phyloP scores from a whole-genome alignment of 2,329 filamentous ascomycete species.

The Trichoderma sp. region DNA sequence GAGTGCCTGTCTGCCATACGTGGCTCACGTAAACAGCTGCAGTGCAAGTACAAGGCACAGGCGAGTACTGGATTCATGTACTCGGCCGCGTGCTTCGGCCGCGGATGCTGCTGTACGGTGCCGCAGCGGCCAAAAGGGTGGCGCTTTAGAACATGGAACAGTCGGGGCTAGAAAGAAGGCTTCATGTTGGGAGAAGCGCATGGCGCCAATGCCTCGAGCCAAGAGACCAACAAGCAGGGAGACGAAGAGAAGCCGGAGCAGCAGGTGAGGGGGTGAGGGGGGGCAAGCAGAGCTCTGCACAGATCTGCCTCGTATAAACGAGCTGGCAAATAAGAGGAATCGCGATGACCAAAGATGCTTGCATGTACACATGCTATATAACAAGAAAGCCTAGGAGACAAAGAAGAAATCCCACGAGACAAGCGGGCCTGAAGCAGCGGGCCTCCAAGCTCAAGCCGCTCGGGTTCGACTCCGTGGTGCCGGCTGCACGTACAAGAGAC shows the following conservation, averaged over 20 bases:
- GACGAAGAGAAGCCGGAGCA: neutral
- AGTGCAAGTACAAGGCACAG: neutral
- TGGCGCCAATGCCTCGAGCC: neutral
- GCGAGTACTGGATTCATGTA: neutral
- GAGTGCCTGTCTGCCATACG: neutral
- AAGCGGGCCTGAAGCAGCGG: neutral
- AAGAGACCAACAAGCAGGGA: neutral
- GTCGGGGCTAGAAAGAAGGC: neutral
- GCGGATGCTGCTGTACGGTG: neutral
- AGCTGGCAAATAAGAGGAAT: neutral
- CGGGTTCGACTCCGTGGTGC: slow-evolving; percentile 26
- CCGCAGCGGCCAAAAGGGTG: neutral
- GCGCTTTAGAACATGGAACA: neutral
- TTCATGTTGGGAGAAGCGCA: neutral
- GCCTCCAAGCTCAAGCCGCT: slow-evolving; percentile 8
- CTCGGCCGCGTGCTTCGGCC: neutral
- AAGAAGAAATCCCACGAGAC: neutral
- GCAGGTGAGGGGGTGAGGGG: neutral
- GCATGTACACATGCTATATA: neutral
- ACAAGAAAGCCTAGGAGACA: neutral
- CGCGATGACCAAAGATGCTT: neutral
- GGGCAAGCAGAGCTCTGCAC: neutral
- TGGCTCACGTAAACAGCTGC: neutral
- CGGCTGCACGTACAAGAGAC: slow-evolving; percentile 23
- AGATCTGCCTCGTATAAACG: neutral